Base-by-base conservation (phyloP, 2,329 filamentous ascomycete species). In the Colletotrichum shisoi region DNA sequence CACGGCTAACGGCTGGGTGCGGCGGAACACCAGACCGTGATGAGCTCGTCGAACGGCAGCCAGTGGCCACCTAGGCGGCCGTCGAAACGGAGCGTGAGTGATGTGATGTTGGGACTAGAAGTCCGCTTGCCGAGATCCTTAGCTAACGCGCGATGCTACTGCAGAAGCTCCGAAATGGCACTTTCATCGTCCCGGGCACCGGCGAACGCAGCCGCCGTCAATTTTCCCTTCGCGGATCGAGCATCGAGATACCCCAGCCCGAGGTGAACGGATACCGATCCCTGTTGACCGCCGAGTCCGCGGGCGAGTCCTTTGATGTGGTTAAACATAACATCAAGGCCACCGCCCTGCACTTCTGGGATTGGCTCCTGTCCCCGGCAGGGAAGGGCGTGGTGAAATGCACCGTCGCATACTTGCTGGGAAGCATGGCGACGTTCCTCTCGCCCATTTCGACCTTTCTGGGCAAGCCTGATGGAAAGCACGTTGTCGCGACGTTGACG, bases 401-500 rank as follows among this genome's bases (percentile, higher is more conserved):
- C 81, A 94, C 93, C 39, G 79, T 97, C 69, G 94, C 94, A 51
- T 97, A 97, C 79, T 81, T 96, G 4, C 79, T 97, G 40, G 94
- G 92, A 19, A 96, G 92, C 71, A 82, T 96, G 77, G 93, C 90
- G 42, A 97, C 94, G 0, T 95, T 97, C 73, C 89, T 92, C 69
- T 86, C 89, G 2, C 84, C 85, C 3, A 83, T 97, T 63, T 89
- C 93, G 17, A 80, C 83, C 8, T 86, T 93, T 63, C 82, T 97
- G 17, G 94, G 94, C 12, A 84, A 89, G 70, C 91, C 93, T 74
- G 94, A 97, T 78, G 93, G 93, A 57, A 97, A 97, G 75, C 94
- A 97, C 78, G 89, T 97, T 74, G 93, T 97, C 58, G 93, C 93
- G 39, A 97, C 94, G 2, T 88, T 97, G 65, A 96, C 93, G 0